phyloP scores from a whole-genome alignment of 2,329 filamentous ascomycete species.

The Alternaria sp. region DNA sequence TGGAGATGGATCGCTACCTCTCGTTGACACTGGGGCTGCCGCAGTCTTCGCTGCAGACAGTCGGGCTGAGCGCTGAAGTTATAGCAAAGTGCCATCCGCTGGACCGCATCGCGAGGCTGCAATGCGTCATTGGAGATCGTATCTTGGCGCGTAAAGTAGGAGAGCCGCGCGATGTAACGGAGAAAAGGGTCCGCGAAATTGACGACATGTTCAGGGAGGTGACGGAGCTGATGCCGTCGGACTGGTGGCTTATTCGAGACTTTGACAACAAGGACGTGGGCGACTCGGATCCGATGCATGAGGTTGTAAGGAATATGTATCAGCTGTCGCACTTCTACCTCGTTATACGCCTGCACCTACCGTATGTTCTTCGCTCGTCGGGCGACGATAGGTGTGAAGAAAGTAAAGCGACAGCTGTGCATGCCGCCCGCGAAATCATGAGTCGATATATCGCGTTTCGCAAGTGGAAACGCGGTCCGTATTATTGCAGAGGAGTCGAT shows the following conservation, averaged over 20 bases:
- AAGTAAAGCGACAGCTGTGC: slow-evolving; percentile 23
- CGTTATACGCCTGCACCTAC: slow-evolving; percentile 22
- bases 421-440: slow-evolving; percentile 23
- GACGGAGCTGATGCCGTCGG: slow-evolving; percentile 19
- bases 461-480: slow-evolving; percentile 4
- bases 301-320: slow-evolving; percentile 14
- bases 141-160: slow-evolving; percentile 43
- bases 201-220: slow-evolving; percentile 22
- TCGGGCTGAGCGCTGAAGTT: slow-evolving; percentile 6
- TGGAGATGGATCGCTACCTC: slow-evolving; percentile 49
- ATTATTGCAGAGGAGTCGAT: slow-evolving; percentile 23
- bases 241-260: slow-evolving; percentile 27
- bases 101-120: slow-evolving; percentile 41
- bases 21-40: slow-evolving; percentile 52
- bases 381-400: slow-evolving; percentile 4
- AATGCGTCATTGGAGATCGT: slow-evolving; percentile 40
- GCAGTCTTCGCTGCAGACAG: slow-evolving; percentile 27
- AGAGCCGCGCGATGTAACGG: neutral
- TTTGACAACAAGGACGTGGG: neutral
- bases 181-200: slow-evolving; percentile 27
- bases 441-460: slow-evolving; percentile 20
- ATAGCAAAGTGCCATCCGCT: slow-evolving; percentile 28
- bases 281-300: neutral
- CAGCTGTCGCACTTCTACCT: slow-evolving; percentile 25
- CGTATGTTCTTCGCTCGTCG: slow-evolving; percentile 24